Evolutionary conservation across 768 basidiomycete species (phyloP).

Genomic region (Pleurotus tuber-regium): DNA sequence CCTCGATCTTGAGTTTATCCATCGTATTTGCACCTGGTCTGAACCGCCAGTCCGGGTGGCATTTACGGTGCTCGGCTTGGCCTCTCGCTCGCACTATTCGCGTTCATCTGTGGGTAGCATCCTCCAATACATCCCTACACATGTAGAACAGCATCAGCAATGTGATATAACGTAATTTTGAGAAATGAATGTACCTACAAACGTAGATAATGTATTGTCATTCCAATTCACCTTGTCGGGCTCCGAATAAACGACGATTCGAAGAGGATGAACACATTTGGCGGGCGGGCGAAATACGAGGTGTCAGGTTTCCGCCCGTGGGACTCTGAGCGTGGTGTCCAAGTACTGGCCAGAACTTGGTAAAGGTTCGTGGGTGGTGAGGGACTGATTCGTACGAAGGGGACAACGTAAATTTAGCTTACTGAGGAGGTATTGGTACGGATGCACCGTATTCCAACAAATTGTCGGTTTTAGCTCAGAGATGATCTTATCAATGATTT

Average conservation of each 20-base stretch:
- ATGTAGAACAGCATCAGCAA: constrained; percentile 5
- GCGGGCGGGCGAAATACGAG: constrained; percentile 77
- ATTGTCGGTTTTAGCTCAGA: no score
- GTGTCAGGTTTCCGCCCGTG: constrained; percentile 67
- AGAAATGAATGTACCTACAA: constrained; percentile 55
- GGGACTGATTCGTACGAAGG: constrained; percentile 16
- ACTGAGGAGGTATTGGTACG: no score
- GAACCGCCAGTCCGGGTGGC: constrained; percentile 84
- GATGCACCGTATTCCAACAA: no score
- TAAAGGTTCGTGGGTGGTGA: constrained; percentile 22
- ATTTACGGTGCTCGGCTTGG: constrained; percentile 71
- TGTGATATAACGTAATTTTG: neutral
- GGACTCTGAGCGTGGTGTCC: constrained; percentile 21
- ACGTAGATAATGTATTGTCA: constrained; percentile 77
- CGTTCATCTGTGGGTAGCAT: constrained; percentile 64
- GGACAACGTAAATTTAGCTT: neutral
- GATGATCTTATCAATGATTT: no score
- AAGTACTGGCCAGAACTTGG: constrained; percentile 1
- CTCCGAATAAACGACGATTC: constrained; percentile 74
- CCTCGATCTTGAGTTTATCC: constrained; percentile 36
- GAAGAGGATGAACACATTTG: constrained; percentile 86
- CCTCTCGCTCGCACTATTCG: constrained; percentile 76
- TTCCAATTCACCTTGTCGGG: constrained; percentile 75
- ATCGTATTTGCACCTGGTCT: constrained; percentile 54
- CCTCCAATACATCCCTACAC: constrained; percentile 70